These are phyloP conservation scores for Plasmodium vivax DNA, from an alignment of 169 alveolate species.

Conservation along the genomic window DNA sequence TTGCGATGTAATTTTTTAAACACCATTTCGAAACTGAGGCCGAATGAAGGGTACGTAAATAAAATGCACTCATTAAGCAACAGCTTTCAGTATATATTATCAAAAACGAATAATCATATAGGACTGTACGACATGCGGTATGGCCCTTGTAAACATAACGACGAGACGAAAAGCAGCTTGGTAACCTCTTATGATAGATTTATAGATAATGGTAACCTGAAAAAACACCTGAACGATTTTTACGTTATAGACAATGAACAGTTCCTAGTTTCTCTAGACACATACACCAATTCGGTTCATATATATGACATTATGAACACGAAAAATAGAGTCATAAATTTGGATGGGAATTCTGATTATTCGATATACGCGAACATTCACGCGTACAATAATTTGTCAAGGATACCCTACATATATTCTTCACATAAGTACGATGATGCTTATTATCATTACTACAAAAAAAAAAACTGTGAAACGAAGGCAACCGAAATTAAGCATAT, in stretches of 20 bases:
- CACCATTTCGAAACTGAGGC: conserved; percentile 73
- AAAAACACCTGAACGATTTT: conserved; percentile 74
- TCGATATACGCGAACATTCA: conserved; percentile 25
- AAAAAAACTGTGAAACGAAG: conserved; percentile 46
- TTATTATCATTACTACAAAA: conserved; percentile 61
- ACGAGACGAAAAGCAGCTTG: conserved; percentile 54
- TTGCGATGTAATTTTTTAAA: conserved; percentile 72
- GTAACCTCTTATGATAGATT: conserved; percentile 55
- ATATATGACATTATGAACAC: conserved; percentile 61
- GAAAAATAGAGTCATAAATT: conserved; percentile 27
- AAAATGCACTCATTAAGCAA: conserved; percentile 69
- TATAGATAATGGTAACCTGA: conserved; percentile 71
- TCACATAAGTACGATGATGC: conserved; percentile 26
- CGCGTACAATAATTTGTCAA: conserved; percentile 61
- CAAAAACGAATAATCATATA: conserved; percentile 75
- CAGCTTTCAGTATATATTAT: conserved; percentile 75
- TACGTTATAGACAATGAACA: conserved; percentile 74
- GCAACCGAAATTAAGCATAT: conserved; percentile 42
- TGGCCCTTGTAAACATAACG: conserved; percentile 42
- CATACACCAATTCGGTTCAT: conserved; percentile 69
- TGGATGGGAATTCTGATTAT: conserved; percentile 45
- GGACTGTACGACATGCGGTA: conserved; percentile 72
- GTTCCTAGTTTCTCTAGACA: conserved; percentile 68
- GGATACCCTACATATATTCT: conserved; percentile 63
- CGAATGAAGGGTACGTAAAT: conserved; percentile 71